Evolutionary conservation across 257 asterid genomes (phyloP).

Genomic region (Solanum etuberosum): DNA sequence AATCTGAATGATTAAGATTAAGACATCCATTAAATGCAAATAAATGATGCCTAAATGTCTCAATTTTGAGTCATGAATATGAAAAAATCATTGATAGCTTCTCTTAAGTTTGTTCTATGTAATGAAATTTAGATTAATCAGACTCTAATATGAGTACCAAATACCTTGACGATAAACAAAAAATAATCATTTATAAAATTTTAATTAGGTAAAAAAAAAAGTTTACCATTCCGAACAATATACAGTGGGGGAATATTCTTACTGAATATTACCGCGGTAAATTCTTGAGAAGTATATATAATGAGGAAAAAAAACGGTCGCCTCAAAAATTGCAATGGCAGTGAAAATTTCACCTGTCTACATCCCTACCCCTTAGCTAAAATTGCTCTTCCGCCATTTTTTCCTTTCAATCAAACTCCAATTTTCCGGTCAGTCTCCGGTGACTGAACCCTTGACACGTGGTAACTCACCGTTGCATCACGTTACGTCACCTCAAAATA

Average conservation of each 20-base stretch:
- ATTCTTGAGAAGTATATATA: neutral
- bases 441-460: neutral
- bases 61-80: neutral
- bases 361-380: neutral
- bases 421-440: neutral
- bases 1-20: no score
- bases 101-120: no score
- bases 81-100: neutral
- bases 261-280: neutral
- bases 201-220: neutral
- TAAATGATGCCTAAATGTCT: neutral
- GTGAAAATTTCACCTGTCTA: neutral
- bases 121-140: neutral
- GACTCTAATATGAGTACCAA: fast-evolving
- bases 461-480: neutral
- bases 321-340: slow-evolving; percentile 2
- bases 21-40: no score
- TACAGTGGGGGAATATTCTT: neutral
- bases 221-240: neutral
- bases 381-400: neutral
- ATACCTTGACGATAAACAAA: no score
- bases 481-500: neutral
- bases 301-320: neutral
- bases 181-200: neutral
- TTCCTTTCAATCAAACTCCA: neutral